Percentiles rank a stretch among this genome's conserved stretches.
phyloP scores from a whole-genome alignment of 2,329 filamentous ascomycete species.

The Blumeria graminis region DNA sequence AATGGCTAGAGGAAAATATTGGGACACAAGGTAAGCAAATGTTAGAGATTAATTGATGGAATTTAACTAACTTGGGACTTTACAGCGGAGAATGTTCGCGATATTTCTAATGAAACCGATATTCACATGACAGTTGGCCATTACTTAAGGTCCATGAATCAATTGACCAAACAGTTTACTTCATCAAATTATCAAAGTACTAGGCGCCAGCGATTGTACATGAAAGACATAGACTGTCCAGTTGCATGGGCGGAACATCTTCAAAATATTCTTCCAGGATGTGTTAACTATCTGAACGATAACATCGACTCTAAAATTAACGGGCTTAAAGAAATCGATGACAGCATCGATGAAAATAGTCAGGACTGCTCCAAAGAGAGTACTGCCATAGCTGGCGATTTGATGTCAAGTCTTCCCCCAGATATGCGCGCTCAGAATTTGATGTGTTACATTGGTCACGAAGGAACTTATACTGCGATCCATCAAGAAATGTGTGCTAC shows the following conservation, averaged over 20 bases:
- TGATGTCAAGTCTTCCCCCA: conserved; percentile 77
- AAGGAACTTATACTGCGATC: conserved; percentile 86
- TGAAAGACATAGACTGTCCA: conserved; percentile 95
- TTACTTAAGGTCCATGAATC: conserved; percentile 69
- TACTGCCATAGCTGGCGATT: conserved; percentile 50
- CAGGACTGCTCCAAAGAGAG: conserved; percentile 20
- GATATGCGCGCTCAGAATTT: conserved; percentile 87
- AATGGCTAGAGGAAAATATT: conserved; percentile 60
- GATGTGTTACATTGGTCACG: conserved; percentile 96
- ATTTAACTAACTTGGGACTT: conserved; percentile 8
- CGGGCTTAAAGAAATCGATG: conserved; percentile 15
- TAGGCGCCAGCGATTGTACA: conserved; percentile 62
- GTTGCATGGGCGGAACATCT: conserved; percentile 64
- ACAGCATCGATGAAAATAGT: conserved; percentile 20
- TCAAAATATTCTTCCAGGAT: conserved; percentile 50
- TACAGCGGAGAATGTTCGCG: conserved; percentile 60
- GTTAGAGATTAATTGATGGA: background rate
- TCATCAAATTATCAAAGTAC: conserved; percentile 54
- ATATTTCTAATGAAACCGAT: conserved; percentile 47
- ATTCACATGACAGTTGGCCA: conserved; percentile 72
- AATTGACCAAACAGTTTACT: conserved; percentile 63
- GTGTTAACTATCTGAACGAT: conserved; percentile 78
- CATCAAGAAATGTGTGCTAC: conserved; percentile 97
- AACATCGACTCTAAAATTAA: conserved; percentile 32
- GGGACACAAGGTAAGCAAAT: conserved; percentile 45